Base-by-base conservation (phyloP, 2,329 filamentous ascomycete species). In the Apiospora malaysiana region DNA sequence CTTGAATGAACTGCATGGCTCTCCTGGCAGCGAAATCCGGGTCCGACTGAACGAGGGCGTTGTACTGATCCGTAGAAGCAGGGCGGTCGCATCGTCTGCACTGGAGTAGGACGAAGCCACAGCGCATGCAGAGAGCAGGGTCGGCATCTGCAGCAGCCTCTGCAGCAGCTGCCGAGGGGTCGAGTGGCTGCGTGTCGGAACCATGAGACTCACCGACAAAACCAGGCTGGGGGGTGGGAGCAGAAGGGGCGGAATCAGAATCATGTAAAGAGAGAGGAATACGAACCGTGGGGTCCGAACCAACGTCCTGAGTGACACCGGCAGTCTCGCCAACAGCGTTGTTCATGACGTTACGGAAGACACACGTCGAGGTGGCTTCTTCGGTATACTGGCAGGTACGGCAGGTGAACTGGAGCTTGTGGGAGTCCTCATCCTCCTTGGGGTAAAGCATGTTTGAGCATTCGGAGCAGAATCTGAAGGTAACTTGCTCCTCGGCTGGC, bases 401-500 rank as follows among this genome's bases (percentile, higher is more conserved):
- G 87, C 96, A 99, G 74, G 94, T 94, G 84, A 97, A 99, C 86
- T 97, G 92, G 76, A 99, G 91, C 78, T 91, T 92, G 85, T 93
- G 93, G 73, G 90, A 91, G 73, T 91, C 87, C 73, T 92, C 91
- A 83, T 99, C 94, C 86, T 99, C 97, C 84, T 97, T 96, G 68
- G 96, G 96, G 80, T 98, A 98, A 70, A 99, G 88, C 89, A 99
- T 93, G 87, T 99, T 99, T 78, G 95, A 97, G 85, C 96, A 99
- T 88, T 99, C 96, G 77, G 94, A 94, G 86, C 96, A 99, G 88
- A 99, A 99, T 79, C 94, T 92, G 84, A 98, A 99, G 66, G 94
- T 94, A 82, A 98, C 95, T 82, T 97, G 94, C 83, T 95, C 91
- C 74, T 86, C 85, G 76, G 85, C 85, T 78, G 86, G 87, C 77